Conservation (phyloP, 345 rosid genomes). For the Eucalyptus sp. region DNA sequence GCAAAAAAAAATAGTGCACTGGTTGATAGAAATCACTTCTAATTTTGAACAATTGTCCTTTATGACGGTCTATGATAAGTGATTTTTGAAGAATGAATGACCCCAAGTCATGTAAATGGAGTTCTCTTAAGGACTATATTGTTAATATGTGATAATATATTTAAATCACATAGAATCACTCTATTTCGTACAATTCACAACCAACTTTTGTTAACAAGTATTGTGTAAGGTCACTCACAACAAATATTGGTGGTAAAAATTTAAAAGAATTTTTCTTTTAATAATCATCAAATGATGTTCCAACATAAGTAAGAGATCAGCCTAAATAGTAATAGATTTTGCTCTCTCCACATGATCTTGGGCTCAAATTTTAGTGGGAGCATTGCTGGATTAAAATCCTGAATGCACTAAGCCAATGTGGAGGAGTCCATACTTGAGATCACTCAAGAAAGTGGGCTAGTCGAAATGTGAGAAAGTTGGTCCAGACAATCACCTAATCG, state of each 20-base stretch:
- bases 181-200: neutral
- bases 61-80: neutral
- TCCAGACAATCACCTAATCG: neutral
- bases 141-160: neutral
- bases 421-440: neutral
- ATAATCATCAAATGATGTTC: neutral
- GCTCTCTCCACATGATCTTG: neutral
- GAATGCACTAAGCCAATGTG: neutral
- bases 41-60: neutral
- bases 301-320: neutral
- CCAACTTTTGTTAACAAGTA: neutral
- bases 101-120: neutral
- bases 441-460: neutral
- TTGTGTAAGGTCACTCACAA: rapidly evolving
- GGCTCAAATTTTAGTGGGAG: neutral
- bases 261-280: neutral
- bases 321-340: neutral
- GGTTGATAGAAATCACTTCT: neutral
- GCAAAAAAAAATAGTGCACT: neutral
- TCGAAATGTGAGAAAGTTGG: neutral
- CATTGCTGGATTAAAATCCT: neutral
- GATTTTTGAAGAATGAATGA: neutral
- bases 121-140: neutral
- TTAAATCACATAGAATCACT: neutral
- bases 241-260: no score